A percentile compares a stretch with the other conserved stretches of the same genome.
Conservation (phyloP, 176 grass and related monocot genomes). For the Ensete ventricosum region DNA sequence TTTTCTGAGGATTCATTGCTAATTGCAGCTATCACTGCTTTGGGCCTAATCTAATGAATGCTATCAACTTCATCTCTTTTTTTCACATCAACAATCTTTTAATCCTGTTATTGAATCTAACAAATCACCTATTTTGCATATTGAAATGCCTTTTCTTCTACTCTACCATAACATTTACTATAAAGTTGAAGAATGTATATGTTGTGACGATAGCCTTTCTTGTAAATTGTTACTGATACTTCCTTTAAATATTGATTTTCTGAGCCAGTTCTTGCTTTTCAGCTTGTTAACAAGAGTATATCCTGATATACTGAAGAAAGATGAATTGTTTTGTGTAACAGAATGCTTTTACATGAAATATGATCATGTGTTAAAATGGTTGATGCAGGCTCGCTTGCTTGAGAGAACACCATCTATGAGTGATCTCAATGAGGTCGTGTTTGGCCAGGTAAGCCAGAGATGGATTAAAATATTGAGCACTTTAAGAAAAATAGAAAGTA, state of each 20-base stretch:
- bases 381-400: conserved; percentile 77
- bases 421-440: conserved; percentile 90
- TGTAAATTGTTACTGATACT: neutral
- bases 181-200: too few relatives aligned
- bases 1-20: neutral
- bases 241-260: neutral
- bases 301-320: neutral
- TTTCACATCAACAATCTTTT: neutral
- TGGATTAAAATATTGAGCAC: neutral
- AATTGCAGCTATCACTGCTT: neutral
- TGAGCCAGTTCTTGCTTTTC: neutral
- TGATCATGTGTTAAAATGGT: conserved; percentile 13
- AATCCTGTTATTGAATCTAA: too few relatives aligned
- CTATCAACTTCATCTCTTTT: neutral
- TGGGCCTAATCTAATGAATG: neutral
- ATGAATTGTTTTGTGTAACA: neutral
- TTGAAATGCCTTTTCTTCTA: neutral
- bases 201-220: neutral
- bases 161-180: neutral
- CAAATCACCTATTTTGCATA: neutral
- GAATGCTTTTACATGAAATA: neutral
- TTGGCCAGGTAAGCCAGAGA: conserved; percentile 75
- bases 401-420: conserved; percentile 99
- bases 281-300: neutral
- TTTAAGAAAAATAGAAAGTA: neutral